Conservation (phyloP, 176 grass and related monocot genomes). For the Pontederia crassipes region DNA sequence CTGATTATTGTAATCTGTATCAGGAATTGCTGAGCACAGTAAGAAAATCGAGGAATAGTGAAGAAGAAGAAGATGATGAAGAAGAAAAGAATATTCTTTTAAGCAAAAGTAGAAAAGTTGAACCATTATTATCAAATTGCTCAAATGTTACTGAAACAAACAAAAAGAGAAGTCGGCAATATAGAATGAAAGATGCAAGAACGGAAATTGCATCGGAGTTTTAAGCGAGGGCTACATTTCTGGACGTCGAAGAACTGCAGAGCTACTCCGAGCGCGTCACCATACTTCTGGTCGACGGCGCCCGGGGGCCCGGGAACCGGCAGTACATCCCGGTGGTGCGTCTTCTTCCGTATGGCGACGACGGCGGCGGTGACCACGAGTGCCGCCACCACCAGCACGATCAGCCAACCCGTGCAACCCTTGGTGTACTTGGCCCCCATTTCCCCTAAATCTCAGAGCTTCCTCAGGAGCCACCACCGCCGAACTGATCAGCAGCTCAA, state of each 20-base stretch:
- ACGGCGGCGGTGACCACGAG: conserved; percentile 73
- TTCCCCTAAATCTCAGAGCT: not conserved
- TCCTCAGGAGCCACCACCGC: not conserved
- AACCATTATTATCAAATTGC: too few relatives aligned
- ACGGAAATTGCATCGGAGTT: not conserved
- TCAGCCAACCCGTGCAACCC: conserved; percentile 75
- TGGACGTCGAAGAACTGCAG: conserved; percentile 98
- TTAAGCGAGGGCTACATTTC: conserved; percentile 38
- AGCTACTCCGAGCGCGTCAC: conserved; percentile 62
- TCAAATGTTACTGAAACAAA: not conserved
- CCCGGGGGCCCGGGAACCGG: conserved; percentile 86
- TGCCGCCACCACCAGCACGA: conserved; percentile 64
- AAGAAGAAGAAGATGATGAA: not conserved
- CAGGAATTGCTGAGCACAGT: not conserved
- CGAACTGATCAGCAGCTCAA: too few relatives aligned
- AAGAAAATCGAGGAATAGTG: not conserved
- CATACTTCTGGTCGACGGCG: conserved; percentile 73
- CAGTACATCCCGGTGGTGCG: conserved; percentile 41
- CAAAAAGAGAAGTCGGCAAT: too few relatives aligned
- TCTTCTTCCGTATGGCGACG: conserved; percentile 66
- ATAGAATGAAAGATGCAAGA: not conserved
- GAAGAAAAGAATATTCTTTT: not conserved
- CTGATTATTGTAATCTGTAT: too few relatives aligned
- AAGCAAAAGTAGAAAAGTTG: too few relatives aligned
- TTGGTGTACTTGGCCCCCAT: conserved; percentile 46